Conservation (phyloP, 164 flowering plant species). For the Tinospora cordifolia region DNA sequence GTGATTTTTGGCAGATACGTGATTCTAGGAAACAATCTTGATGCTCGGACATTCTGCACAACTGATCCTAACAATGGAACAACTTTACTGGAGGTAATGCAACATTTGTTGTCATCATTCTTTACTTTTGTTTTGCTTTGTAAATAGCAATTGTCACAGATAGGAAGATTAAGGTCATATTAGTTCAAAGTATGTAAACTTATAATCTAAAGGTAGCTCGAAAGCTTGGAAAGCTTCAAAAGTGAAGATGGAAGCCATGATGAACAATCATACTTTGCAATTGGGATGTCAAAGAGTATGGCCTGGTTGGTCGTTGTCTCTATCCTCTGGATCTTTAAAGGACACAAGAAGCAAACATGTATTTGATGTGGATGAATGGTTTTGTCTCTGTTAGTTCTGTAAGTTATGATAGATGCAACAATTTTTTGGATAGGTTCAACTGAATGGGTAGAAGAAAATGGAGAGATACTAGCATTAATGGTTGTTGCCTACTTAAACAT, state of each 20-base stretch:
- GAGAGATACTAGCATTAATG: constrained; percentile 51
- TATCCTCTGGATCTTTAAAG: no score
- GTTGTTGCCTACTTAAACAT: constrained; percentile 70
- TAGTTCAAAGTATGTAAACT: not conserved
- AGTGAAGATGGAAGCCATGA: constrained; percentile 61
- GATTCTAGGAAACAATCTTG: constrained; percentile 70
- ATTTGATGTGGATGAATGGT: not conserved
- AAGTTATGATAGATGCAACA: not conserved
- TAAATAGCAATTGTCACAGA: no score
- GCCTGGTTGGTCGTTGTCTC: constrained; percentile 44
- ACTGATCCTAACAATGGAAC: constrained; percentile 87
- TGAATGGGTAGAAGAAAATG: constrained; percentile 84
- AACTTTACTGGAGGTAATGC: no score
- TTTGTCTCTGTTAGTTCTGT: no score
- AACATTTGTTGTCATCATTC: no score
- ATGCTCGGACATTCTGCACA: constrained; percentile 82
- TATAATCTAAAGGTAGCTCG: constrained; percentile 38
- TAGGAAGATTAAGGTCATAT: no score
- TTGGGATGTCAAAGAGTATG: constrained; percentile 90
- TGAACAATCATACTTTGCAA: constrained; percentile 66
- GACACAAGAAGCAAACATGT: no score
- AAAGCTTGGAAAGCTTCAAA: constrained; percentile 52
- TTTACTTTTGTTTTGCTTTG: no score
- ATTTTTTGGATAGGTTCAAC: constrained; percentile 61
- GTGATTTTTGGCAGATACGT: constrained; percentile 59